These are phyloP conservation scores for Lachancea waltii DNA, from an alignment of 805 yeast genomes.

Conservation along the genomic window DNA sequence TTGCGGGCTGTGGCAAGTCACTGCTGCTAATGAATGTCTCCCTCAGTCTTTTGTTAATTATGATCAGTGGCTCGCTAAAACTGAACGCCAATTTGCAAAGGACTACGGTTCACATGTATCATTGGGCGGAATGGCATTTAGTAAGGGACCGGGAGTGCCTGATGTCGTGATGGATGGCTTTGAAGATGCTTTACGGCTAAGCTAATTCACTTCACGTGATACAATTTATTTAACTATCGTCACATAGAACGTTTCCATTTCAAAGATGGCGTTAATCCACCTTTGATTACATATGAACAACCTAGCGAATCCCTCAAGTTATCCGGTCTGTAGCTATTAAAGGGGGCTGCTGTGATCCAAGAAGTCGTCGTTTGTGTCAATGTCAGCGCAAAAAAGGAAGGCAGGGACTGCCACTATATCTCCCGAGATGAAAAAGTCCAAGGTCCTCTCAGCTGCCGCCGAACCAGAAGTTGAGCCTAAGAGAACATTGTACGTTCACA, in stretches of 20 bases:
- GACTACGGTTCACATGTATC: constrained; percentile 40
- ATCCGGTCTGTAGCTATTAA: too few relatives aligned
- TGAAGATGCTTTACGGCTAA: constrained; percentile 41
- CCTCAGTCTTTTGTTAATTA: constrained; percentile 80
- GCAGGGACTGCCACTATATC: neutral
- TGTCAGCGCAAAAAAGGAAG: neutral
- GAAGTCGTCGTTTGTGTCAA: too few relatives aligned
- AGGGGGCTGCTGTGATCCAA: too few relatives aligned
- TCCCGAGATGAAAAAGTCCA: constrained; percentile 7
- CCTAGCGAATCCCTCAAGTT: too few relatives aligned
- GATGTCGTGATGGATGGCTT: constrained; percentile 69
- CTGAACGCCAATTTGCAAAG: constrained; percentile 30
- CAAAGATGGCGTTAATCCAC: too few relatives aligned
- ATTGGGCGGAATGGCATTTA: constrained; percentile 75
- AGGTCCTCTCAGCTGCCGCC: neutral
- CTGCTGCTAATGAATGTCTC: constrained; percentile 51
- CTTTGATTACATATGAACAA: too few relatives aligned
- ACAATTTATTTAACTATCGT: neutral
- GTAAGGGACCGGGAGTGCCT: constrained; percentile 82
- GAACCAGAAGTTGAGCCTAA: constrained; percentile 18
- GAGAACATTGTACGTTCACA: constrained; percentile 52
- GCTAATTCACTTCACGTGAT: neutral
- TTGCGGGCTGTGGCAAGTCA: constrained; percentile 32
- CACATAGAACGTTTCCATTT: too few relatives aligned
- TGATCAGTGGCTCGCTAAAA: constrained; percentile 35